A percentile compares a stretch with the other conserved stretches of the same genome.
Conservation (phyloP, 768 basidiomycete genomes). For the Cytidiella melzeri region DNA sequence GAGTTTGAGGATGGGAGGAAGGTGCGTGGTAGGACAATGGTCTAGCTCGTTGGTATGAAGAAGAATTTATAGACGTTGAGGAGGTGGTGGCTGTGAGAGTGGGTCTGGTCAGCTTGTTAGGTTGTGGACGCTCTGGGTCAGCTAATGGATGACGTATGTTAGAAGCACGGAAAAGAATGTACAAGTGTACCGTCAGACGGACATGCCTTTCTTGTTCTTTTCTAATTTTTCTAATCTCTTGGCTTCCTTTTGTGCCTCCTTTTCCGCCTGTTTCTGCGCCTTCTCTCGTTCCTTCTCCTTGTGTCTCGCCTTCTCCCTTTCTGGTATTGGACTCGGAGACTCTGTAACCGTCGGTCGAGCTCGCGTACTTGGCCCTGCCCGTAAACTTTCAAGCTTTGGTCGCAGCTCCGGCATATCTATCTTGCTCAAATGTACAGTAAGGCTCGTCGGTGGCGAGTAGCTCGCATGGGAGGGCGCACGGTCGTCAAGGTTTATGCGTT, state of each 20-base stretch:
- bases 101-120: slow-evolving; percentile 6
- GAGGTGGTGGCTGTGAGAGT: not conserved
- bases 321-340: not conserved
- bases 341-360: not conserved
- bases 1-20: not conserved
- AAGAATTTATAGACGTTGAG: not conserved
- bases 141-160: not conserved
- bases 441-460: slow-evolving; percentile 62
- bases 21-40: not conserved
- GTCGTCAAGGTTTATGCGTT: slow-evolving; percentile 60
- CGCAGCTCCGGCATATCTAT: slow-evolving; percentile 81
- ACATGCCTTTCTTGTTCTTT: slow-evolving; percentile 31
- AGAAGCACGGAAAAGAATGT: not conserved
- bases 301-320: slow-evolving; percentile 27
- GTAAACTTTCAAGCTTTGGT: slow-evolving; percentile 36
- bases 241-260: slow-evolving; percentile 23
- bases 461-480: slow-evolving; percentile 28
- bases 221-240: slow-evolving; percentile 23
- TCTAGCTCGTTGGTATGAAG: not conserved
- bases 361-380: not conserved
- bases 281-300: slow-evolving; percentile 29
- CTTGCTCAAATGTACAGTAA: slow-evolving; percentile 77
- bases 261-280: slow-evolving; percentile 25
- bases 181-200: not conserved
- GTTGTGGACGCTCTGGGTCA: not conserved